Base-by-base conservation (phyloP, 768 basidiomycete species). In the Trametes gibbosa region DNA sequence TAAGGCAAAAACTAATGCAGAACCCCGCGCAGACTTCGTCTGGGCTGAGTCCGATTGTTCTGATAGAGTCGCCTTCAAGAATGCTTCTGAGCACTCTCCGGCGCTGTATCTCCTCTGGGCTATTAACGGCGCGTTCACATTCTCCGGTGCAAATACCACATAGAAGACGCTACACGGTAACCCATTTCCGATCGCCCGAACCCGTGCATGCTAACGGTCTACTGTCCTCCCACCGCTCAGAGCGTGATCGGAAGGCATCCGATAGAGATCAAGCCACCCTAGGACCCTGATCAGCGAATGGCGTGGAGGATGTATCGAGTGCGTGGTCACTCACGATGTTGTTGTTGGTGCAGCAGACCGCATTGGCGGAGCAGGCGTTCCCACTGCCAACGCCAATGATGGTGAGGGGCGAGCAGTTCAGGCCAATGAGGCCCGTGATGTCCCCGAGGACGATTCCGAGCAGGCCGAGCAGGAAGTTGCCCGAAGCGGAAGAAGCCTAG, bases 301-400 rank as follows among this genome's bases (percentile, higher is more conserved):
- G 23, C 3, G 46, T 43, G 19, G 29, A 45, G 43, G 1, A n/a
- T 41, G 1, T n/a, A 16, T 4, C 10, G 9, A 17, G 19, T 17
- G 13, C 35, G 35, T n/a, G 23, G 16, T n/a, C n/a, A 63, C 66
- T 39, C 24, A 67, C 66, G 27, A 65, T 43, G 50, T 25, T 48
- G 58, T 66, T 70, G 62, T 69, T 56, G 42, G 55, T 54, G 64
- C 70, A 69, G 63, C 70, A 71, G 19, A 70, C 68, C 4, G 65
- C 52, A 42, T 59, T 47, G 9, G 65, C 57, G 16, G 34, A 41
- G 65, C 69, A 68, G 7, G 61, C 60, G 37, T 42, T 54, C 40
- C 66, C 70, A 41, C 37, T 27, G 50, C 59, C 66, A 19, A 65
- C 50, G 17, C 68, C 70, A 50, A 70, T 29, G 42, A 66, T 57